A percentile compares a stretch with the other conserved stretches of the same genome.
Evolutionary conservation across 2,329 filamentous ascomycete genomes (phyloP).

Genomic region (Colletotrichum cordylinicola): DNA sequence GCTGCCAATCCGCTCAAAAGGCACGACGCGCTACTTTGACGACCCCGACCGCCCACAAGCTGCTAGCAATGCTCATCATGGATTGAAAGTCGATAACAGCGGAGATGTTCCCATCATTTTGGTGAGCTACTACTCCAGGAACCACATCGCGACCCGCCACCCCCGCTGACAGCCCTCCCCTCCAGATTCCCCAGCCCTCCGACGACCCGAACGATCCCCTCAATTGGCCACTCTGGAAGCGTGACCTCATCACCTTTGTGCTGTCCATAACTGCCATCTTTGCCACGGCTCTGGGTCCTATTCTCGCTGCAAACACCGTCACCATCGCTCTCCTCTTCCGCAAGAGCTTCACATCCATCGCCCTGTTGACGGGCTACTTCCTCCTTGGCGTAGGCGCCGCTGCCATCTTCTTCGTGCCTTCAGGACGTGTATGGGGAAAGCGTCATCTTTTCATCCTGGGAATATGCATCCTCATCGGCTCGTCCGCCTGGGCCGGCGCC

Average conservation of each 20-base stretch:
- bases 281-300: constrained; percentile 81
- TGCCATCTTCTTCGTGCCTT: constrained; percentile 86
- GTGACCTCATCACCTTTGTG: constrained; percentile 79
- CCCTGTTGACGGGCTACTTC: constrained; percentile 86
- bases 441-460: constrained; percentile 86
- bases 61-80: constrained; percentile 42
- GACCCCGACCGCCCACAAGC: constrained; percentile 55
- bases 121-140: constrained; percentile 46
- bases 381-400: constrained; percentile 82
- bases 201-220: constrained; percentile 91
- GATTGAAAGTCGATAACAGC: constrained; percentile 75
- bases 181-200: constrained; percentile 77
- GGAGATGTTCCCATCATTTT: constrained; percentile 76
- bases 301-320: constrained; percentile 88
- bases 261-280: constrained; percentile 84
- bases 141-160: neutral
- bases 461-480: constrained; percentile 73
- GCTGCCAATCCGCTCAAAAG: constrained; percentile 35
- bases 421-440: constrained; percentile 90
- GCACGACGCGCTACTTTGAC: constrained; percentile 70
- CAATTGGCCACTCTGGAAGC: constrained; percentile 83
- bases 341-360: constrained; percentile 74
- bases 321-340: constrained; percentile 73
- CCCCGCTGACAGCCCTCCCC: neutral
- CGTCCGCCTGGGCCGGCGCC: constrained; percentile 79